A percentile compares a stretch with the other conserved stretches of the same genome.
Conservation (phyloP, 2,329 filamentous ascomycete species). For the Zelopaecilomyces penicillatus region DNA sequence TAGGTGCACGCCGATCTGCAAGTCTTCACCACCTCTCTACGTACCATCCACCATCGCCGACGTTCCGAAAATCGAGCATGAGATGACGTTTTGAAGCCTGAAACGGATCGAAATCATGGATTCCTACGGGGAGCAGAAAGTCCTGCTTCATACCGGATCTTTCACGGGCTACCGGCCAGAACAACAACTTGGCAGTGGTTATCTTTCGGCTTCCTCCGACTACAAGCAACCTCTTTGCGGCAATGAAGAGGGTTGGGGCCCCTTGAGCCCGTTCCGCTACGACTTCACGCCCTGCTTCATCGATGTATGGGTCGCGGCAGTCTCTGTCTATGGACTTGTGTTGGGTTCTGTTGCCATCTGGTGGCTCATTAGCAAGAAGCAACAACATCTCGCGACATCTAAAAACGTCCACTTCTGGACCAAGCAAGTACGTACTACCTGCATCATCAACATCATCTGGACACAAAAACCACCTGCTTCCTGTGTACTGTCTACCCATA, state of each 20-base stretch:
- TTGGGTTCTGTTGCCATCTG: conserved; percentile 70
- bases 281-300: conserved; percentile 98
- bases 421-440: conserved; percentile 59
- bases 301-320: conserved; percentile 75
- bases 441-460: not conserved
- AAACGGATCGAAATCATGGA: conserved; percentile 19
- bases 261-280: conserved; percentile 75
- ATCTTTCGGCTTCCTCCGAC: conserved; percentile 44
- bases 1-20: no score
- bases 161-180: conserved; percentile 49
- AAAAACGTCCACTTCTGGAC: conserved; percentile 91
- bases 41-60: conserved; percentile 8
- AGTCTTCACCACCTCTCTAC: not conserved
- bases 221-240: conserved; percentile 69
- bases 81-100: conserved; percentile 2
- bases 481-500: not conserved
- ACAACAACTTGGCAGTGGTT: conserved; percentile 46
- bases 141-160: conserved; percentile 49
- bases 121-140: conserved; percentile 32
- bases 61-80: conserved; percentile 12
- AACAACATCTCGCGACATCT: conserved; percentile 50
- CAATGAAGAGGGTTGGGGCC: conserved; percentile 92
- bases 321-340: conserved; percentile 72
- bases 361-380: conserved; percentile 66
- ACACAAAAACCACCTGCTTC: not conserved